Evolutionary conservation across 2,329 filamentous ascomycete species (phyloP).

Genomic region (Diaporthe sp.): DNA sequence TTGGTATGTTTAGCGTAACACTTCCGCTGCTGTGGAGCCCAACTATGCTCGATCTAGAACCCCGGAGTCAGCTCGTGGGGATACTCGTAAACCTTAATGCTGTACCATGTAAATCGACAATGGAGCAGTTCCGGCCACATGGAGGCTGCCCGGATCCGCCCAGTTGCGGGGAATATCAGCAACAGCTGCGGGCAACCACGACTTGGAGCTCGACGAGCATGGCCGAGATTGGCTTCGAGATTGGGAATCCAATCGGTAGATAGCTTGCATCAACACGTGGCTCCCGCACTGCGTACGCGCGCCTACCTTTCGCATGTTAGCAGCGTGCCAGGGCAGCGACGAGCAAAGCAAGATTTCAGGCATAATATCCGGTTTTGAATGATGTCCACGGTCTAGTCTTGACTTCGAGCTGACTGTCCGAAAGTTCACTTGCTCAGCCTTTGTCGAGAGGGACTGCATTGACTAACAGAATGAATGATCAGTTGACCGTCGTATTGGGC

Average conservation of each 20-base stretch:
- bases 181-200: not conserved
- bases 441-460: not conserved
- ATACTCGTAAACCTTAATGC: not conserved
- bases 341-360: not conserved
- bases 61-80: not conserved
- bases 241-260: not conserved
- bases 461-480: not conserved
- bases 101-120: not conserved
- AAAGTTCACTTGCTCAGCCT: no score
- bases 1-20: not conserved
- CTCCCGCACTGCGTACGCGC: not conserved
- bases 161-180: not conserved
- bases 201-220: not conserved
- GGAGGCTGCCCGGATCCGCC: not conserved
- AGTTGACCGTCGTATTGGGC: not conserved
- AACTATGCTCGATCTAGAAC: not conserved
- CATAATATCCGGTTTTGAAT: not conserved
- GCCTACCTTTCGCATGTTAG: not conserved
- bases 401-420: not conserved
- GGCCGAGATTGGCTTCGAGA: slow-evolving; percentile 4
- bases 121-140: not conserved
- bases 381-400: not conserved
- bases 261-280: not conserved
- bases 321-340: not conserved
- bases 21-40: not conserved